phyloP scores from a whole-genome alignment of 176 grass and related monocot species.

The Juncus effusus region DNA sequence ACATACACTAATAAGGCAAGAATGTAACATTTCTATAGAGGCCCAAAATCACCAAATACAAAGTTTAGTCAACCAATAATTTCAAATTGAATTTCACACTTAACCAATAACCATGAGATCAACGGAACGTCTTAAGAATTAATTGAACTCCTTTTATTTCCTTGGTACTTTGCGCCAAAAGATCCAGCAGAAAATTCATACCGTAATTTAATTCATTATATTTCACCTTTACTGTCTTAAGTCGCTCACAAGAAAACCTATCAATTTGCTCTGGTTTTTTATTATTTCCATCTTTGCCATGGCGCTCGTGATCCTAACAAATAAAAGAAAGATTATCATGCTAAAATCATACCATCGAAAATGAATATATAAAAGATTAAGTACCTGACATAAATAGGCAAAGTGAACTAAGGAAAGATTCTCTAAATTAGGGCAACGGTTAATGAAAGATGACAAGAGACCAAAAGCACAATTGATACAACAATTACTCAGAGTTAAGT shows the following conservation, averaged over 20 bases:
- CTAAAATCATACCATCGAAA: background rate
- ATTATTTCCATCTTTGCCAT: background rate
- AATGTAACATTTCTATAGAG: too few relatives aligned
- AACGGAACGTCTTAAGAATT: too few relatives aligned
- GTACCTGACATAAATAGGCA: background rate
- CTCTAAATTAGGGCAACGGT: conserved; percentile 17
- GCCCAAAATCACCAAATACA: too few relatives aligned
- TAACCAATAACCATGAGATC: too few relatives aligned
- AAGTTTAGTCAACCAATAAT: too few relatives aligned
- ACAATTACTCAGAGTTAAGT: background rate
- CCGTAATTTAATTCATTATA: background rate
- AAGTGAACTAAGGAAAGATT: background rate
- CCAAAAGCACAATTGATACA: background rate
- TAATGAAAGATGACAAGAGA: background rate
- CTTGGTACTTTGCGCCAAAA: background rate
- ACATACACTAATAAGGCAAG: too few relatives aligned
- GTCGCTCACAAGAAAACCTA: conserved; percentile 4
- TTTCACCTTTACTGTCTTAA: too few relatives aligned
- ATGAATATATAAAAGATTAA: background rate
- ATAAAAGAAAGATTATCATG: background rate
- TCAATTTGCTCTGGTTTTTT: background rate
- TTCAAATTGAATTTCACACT: too few relatives aligned
- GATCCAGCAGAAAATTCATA: background rate
- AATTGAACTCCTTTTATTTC: background rate
- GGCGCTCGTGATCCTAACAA: background rate